Evolutionary conservation across 495 filamentous ascomycete species (phyloP).

Genomic region (Coniosporium apollinis): DNA sequence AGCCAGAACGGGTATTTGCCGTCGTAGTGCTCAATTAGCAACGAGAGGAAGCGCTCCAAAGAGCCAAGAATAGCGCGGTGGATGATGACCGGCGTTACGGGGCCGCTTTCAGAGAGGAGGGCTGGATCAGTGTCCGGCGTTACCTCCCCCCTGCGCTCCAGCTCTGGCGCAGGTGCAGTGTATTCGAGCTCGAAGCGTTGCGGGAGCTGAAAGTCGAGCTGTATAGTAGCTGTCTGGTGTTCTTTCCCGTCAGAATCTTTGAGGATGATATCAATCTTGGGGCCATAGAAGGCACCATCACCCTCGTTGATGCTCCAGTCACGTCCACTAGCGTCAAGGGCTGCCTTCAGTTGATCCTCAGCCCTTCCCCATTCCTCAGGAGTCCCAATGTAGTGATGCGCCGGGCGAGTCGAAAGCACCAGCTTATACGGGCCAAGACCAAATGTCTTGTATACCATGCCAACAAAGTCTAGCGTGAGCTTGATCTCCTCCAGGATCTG

Average conservation of each 20-base stretch:
- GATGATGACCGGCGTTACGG: slow-evolving; percentile 63
- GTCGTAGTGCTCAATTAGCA: slow-evolving; percentile 71
- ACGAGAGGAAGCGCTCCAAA: slow-evolving; percentile 70
- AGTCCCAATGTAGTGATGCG: slow-evolving; percentile 61
- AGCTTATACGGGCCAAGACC: slow-evolving; percentile 58
- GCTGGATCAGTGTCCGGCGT: slow-evolving; percentile 23
- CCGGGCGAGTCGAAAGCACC: slow-evolving; percentile 64
- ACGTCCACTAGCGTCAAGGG: slow-evolving; percentile 47
- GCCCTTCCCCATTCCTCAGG: slow-evolving; percentile 69
- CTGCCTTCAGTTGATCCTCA: slow-evolving; percentile 52
- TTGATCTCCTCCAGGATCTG: slow-evolving; percentile 73
- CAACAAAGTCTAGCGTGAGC: slow-evolving; percentile 63
- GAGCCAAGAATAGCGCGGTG: slow-evolving; percentile 82
- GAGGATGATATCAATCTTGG: slow-evolving; percentile 84
- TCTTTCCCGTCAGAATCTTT: slow-evolving; percentile 72
- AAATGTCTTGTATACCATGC: slow-evolving; percentile 59
- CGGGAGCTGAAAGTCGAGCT: slow-evolving; percentile 87
- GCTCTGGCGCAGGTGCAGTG: slow-evolving; percentile 41
- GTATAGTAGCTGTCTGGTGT: slow-evolving; percentile 83
- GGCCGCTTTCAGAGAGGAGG: slow-evolving; percentile 29
- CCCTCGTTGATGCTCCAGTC: slow-evolving; percentile 59
- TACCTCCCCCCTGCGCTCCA: slow-evolving; percentile 20
- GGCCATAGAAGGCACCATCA: slow-evolving; percentile 88
- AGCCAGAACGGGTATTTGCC: slow-evolving; percentile 88
- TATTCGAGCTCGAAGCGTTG: slow-evolving; percentile 68